phyloP scores from a whole-genome alignment of 2,329 filamentous ascomycete genomes.

The Penicillium hesseltinei region DNA sequence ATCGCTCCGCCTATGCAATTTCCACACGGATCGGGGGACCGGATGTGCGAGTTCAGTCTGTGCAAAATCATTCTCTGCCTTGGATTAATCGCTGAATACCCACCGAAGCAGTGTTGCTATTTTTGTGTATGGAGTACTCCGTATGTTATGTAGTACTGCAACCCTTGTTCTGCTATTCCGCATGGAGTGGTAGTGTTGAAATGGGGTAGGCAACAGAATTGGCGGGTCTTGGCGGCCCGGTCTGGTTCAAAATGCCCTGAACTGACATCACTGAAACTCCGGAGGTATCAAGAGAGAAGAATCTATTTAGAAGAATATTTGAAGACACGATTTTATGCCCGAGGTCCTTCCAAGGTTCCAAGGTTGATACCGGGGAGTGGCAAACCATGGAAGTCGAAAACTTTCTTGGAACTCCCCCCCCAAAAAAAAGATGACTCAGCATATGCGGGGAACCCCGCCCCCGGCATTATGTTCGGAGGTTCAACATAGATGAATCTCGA shows the following conservation, averaged over 20 bases:
- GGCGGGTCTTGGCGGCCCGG: neutral
- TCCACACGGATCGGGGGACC: neutral
- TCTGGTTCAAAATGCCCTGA: neutral
- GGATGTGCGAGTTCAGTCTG: neutral
- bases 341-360: neutral
- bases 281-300: neutral
- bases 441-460: slow-evolving; percentile 10
- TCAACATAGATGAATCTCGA: neutral
- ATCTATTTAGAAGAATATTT: neutral
- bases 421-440: slow-evolving; percentile 11
- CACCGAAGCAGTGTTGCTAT: neutral
- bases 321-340: neutral
- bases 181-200: neutral
- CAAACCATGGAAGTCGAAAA: neutral
- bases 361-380: neutral
- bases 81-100: neutral
- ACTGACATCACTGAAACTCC: neutral
- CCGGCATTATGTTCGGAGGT: slow-evolving; percentile 2
- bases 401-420: neutral
- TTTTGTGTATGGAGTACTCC: neutral
- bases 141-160: neutral
- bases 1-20: neutral
- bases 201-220: slow-evolving; percentile 11
- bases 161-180: neutral
- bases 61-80: neutral